Evolutionary conservation across 2,329 filamentous ascomycete genomes (phyloP), one percentile per base, ranked within the genome.

Genomic region (Trichocomaceae sp.): DNA sequence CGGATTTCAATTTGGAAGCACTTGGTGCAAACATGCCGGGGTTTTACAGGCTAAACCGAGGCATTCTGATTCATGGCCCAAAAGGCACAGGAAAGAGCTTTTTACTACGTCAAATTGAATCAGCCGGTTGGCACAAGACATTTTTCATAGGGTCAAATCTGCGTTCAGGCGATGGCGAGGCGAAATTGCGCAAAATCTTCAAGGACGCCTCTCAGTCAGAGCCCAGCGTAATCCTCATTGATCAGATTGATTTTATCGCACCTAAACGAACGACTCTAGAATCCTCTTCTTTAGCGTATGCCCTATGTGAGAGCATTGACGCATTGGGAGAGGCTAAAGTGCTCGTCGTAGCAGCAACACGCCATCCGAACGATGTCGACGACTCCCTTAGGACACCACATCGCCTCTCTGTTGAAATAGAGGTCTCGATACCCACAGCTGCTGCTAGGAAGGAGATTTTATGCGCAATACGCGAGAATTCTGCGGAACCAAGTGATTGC

Each of bases 21-120:
- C 65, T 61, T 31, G 62, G 58, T 35, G 59, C 67, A 37, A 60
- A 58, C n/a, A 71, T 72, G 74, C 75, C 65, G 54, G 63, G 60
- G 44, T 79, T 68, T 54, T 73, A 69, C 61, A 67, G 63, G 63
- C 68, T 65, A 62, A 71, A 61, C 73, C 80, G 80, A 51, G 83
- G 83, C 0, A 79, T 93, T 35, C 78, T 93, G 22, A 76, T 96
- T 4, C 85, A 95, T 66, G 92, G 92, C 13, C 85, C 88, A 17
- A 82, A 83, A 58, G 91, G 92, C 10, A 95, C 88, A 0, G 92
- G 92, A 22, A 96, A 96, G 73, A 86, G 83, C 0, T 79, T 87
- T 59, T 75, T 96, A 0, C 74, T 96, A 1, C 70, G 85, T 15
- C 80, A 82, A 31, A 77, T 96, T 19, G 81, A 84, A 8, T 78